Conservation (phyloP, 352 stramenopile species). For the Plasmopara muralis region DNA sequence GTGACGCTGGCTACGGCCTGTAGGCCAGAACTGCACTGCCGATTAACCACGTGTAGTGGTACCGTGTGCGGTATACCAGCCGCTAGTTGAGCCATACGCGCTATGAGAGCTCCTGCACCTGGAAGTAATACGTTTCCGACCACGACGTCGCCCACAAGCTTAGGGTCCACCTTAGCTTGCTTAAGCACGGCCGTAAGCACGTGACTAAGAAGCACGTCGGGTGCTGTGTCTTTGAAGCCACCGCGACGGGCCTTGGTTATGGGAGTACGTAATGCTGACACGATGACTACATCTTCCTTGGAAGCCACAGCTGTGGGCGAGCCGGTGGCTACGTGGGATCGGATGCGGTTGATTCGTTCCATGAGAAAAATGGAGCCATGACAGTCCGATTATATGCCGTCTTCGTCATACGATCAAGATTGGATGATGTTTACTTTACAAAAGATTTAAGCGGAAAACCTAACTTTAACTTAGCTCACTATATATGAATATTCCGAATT, state of each 20-base stretch:
- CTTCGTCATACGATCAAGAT: too few species aligned
- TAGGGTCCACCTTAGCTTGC: slow-evolving; percentile 73
- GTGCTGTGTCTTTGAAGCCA: slow-evolving; percentile 89
- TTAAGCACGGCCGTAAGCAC: slow-evolving; percentile 79
- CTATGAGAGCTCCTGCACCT: slow-evolving; percentile 66
- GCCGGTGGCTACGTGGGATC: slow-evolving; percentile 47
- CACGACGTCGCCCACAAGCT: slow-evolving; percentile 71
- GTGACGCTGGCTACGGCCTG: slow-evolving; percentile 79
- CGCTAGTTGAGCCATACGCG: slow-evolving; percentile 73
- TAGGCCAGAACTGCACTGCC: slow-evolving; percentile 83
- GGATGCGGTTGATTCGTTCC: slow-evolving; percentile 73
- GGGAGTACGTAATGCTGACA: slow-evolving; percentile 77
- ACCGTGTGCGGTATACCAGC: slow-evolving; percentile 75
- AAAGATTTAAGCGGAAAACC: too few species aligned
- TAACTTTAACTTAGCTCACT: too few species aligned
- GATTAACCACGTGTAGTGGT: slow-evolving; percentile 73
- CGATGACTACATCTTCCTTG: slow-evolving; percentile 81
- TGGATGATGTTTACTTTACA: too few species aligned
- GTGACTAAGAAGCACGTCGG: slow-evolving; percentile 84
- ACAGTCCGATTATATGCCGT: not conserved
- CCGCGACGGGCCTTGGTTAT: slow-evolving; percentile 84
- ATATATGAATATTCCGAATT: too few species aligned
- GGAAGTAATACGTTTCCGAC: slow-evolving; percentile 84
- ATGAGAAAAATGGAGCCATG: slow-evolving; percentile 14
- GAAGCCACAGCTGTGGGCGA: slow-evolving; percentile 12